Conservation (phyloP, 2,329 filamentous ascomycete species). For the Fonsecaea monophora region DNA sequence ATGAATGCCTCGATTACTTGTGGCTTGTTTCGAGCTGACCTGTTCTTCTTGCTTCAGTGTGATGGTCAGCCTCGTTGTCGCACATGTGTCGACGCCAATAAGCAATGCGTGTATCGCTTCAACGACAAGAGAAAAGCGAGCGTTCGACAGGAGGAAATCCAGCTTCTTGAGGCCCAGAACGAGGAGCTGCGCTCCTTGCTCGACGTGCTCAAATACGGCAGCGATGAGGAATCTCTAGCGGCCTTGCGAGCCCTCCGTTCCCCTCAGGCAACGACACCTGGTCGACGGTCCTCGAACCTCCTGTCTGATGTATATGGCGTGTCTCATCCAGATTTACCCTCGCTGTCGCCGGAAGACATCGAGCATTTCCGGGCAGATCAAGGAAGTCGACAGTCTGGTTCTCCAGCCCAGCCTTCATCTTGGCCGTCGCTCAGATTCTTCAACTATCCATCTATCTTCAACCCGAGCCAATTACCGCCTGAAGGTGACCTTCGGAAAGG, state of each 20-base stretch:
- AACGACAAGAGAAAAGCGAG: constrained; percentile 1
- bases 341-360: not conserved
- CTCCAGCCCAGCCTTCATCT: not conserved
- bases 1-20: not conserved
- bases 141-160: not conserved
- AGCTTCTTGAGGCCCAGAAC: not conserved
- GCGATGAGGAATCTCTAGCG: not conserved
- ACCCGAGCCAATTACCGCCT: not conserved
- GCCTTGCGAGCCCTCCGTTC: not conserved
- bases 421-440: not conserved
- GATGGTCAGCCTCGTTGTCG: not conserved
- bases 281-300: not conserved
- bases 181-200: not conserved
- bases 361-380: not conserved
- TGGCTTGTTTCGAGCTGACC: not conserved
- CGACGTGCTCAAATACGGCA: constrained; percentile 3
- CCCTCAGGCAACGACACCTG: not conserved
- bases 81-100: constrained; percentile 1
- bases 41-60: not conserved
- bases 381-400: not conserved
- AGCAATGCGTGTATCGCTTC: constrained; percentile 5
- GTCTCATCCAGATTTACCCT: not conserved
- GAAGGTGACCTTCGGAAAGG: not conserved
- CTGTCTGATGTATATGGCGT: not conserved
- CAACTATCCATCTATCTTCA: not conserved